Conservation (phyloP, 306 rosid species). For the Sindora glabra region DNA sequence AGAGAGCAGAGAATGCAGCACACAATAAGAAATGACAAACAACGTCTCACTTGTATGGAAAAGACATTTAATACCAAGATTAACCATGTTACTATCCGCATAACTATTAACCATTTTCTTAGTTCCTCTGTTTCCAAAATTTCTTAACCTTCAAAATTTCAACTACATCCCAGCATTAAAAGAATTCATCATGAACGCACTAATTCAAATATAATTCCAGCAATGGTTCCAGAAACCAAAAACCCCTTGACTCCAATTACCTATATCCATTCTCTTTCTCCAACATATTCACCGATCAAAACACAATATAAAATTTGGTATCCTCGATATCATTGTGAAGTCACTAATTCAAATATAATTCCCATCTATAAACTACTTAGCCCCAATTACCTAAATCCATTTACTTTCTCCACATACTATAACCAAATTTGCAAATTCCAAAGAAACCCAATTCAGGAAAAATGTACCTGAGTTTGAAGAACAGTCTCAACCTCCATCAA, state of each 20-base stretch:
- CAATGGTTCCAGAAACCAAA: background rate
- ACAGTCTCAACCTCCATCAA: constrained; percentile 71
- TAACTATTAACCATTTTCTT: background rate
- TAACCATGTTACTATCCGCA: background rate
- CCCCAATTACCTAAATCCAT: background rate
- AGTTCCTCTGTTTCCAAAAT: background rate
- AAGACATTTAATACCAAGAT: background rate
- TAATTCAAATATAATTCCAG: background rate
- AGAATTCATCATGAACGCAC: background rate
- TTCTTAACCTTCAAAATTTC: background rate
- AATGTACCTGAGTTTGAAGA: constrained; percentile 77
- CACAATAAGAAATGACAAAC: background rate
- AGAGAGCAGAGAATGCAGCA: background rate
- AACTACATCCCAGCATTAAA: background rate
- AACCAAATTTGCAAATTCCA: background rate
- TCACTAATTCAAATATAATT: background rate
- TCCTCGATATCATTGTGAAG: background rate
- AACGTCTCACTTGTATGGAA: background rate
- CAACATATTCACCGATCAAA: background rate
- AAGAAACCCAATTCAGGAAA: constrained; percentile 2
- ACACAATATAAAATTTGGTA: constrained; percentile 10
- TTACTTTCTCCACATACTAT: background rate
- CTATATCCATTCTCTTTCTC: background rate
- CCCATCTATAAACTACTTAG: background rate
- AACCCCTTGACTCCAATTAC: background rate